Evolutionary conservation across 2,329 filamentous ascomycete genomes (phyloP).

Genomic region (Xylaria sp.): DNA sequence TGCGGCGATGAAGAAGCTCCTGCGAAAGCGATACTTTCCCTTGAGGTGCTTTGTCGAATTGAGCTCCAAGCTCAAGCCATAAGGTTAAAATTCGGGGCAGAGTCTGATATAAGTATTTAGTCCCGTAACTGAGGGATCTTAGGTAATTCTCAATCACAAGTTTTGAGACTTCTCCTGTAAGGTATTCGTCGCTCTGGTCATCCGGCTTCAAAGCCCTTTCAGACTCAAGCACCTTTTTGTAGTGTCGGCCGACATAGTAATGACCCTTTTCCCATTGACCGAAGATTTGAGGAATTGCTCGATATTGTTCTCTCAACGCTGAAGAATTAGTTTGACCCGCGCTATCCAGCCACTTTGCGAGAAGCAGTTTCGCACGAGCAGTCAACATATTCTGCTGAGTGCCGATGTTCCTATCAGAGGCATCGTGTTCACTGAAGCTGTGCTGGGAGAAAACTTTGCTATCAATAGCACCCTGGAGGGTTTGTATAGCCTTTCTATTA

Average conservation of each 20-base stretch:
- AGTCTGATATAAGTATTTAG: conserved; percentile 96
- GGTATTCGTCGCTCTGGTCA: conserved; percentile 79
- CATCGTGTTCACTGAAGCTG: conserved; percentile 51
- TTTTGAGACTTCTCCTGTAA: conserved; percentile 83
- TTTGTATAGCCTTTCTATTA: conserved; percentile 93
- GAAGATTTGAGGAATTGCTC: conserved; percentile 77
- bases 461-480: conserved; percentile 85
- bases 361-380: conserved; percentile 84
- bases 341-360: conserved; percentile 96
- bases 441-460: conserved; percentile 77
- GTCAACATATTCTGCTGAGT: conserved; percentile 69
- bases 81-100: conserved; percentile 90
- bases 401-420: conserved; percentile 56
- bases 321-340: conserved; percentile 92
- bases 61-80: conserved; percentile 90
- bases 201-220: conserved; percentile 80
- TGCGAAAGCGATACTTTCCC: conserved; percentile 64
- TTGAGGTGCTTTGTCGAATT: conserved; percentile 71
- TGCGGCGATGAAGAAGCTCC: conserved; percentile 66
- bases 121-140: conserved; percentile 85
- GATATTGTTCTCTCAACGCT: conserved; percentile 83
- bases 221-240: conserved; percentile 93
- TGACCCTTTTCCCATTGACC: conserved; percentile 94
- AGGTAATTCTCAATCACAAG: conserved; percentile 95
- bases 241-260: conserved; percentile 96